Evolutionary conservation across 352 stramenopile genomes (phyloP), one percentile per base, ranked within the genome.

Genomic region (Phytophthora boehmeriae): DNA sequence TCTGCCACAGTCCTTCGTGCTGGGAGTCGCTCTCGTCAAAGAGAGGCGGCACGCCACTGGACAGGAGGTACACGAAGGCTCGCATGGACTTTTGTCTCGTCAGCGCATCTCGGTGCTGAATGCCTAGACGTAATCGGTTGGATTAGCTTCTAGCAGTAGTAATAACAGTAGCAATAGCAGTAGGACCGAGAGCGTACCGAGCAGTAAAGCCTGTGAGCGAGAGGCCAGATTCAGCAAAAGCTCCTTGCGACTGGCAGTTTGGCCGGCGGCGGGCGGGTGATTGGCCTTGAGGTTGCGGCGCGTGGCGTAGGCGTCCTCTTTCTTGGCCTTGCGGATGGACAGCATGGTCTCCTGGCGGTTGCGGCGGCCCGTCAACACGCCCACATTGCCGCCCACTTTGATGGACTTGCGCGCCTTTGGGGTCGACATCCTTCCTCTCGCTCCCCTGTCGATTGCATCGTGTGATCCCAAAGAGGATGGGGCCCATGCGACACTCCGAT

Each of bases 341-440:
- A 95, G 69, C 80, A 93, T 90, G 2, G 85, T 93, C 74, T 93
- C 78, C 68, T 93, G 85, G 42, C 85, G 85, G 67, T 93, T 93
- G 66, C 85, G 85, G 48, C 85, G 76, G 42, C 85, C 85, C 34
- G 85, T 91, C 67, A 91, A 78, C 78, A 89, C 78, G 49, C 81
- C 81, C 20, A 83, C 78, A 59, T 83, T 68, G 47, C 80, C 81
- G 48, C 78, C 72, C 47, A 80, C 78, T 61, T 93, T 93, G 66
- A 93, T 68, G 20, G 76, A 91, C 80, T 91, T 89, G 68, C 85
- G 85, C 50, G 66, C 69, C 58, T 77, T 76, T 20, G 65, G 60
- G 46, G 68, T 80, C 49, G 70, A 68, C 70, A 78, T 78, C 17
- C 34, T 55, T 32, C 32, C 19, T 30, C 46, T 64, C 54, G 30